A percentile compares a stretch with the other conserved stretches of the same genome.
These are phyloP conservation scores for Cercospora nicotianae DNA, from an alignment of 2,329 filamentous ascomycete genomes.

Conservation along the genomic window DNA sequence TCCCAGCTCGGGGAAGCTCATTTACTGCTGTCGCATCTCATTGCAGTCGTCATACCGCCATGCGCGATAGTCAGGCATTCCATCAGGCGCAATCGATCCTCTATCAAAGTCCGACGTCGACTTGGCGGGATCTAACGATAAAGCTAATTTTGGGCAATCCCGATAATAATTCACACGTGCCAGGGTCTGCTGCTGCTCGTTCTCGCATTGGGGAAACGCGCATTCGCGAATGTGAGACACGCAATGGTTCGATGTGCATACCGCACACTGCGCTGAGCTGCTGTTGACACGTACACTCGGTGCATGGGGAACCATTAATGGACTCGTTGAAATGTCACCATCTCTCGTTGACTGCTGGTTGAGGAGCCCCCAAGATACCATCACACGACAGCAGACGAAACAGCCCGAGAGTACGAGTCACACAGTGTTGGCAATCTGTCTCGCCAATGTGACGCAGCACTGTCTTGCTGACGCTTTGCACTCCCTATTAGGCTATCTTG, in stretches of 20 bases:
- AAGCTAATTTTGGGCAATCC: slow-evolving; percentile 4
- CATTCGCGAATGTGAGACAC: slow-evolving; percentile 2
- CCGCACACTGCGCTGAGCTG: neutral
- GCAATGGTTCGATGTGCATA: slow-evolving; percentile 2
- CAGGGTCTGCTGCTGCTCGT: slow-evolving; percentile 4
- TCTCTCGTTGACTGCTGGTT: neutral
- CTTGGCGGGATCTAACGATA: neutral
- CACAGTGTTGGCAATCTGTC: neutral
- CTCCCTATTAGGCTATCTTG: neutral
- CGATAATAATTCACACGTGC: neutral
- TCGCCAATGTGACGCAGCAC: neutral
- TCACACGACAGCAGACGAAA: neutral
- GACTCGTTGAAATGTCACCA: neutral
- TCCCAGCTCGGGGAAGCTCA: neutral
- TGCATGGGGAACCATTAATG: neutral
- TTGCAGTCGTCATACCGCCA: neutral
- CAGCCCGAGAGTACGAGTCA: neutral
- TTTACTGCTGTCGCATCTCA: neutral
- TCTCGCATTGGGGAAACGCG: slow-evolving; percentile 1
- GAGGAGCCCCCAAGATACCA: neutral
- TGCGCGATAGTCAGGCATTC: neutral
- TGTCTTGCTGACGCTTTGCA: neutral
- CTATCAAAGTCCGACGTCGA: neutral
- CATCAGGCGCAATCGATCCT: neutral
- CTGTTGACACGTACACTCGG: neutral